Base-by-base conservation (phyloP, 2,329 filamentous ascomycete species). In the Nannizzia gypsea region DNA sequence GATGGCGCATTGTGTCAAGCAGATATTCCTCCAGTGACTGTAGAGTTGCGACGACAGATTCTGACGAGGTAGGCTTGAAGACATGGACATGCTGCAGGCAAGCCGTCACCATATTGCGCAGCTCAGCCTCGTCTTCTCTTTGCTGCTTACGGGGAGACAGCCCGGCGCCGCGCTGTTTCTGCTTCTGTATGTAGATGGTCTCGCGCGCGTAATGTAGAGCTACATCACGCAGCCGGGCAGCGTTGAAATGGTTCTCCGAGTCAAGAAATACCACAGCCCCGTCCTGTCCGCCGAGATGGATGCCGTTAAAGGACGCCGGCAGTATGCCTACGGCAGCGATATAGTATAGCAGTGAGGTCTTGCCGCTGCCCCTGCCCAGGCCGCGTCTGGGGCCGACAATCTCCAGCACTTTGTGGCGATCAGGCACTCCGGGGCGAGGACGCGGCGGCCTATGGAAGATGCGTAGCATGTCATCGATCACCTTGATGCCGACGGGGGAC, bases 341-440 rank as follows among this genome's bases (percentile, higher is more conserved):
- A 61, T 81, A 76, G 70, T 85, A 83, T 38, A 86, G 71, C 0
- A 86, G 67, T 38, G 81, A 78, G 0, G 83, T 81, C 69, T 84
- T 85, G 8, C 83, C 83, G 9, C 76, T 72, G 26, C 76, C 77
- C 2, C 76, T 72, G 26, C 76, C 77, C 2, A 81, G 72, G 11
- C 72, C 72, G 22, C 26, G 26, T n/a, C 48, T 31, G 38, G 73
- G 70, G 57, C 81, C 81, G 20, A 78, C 75, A 52, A 86, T 72
- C 66, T 85, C 82, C 57, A 85, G 64, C 3, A 80, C 72, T 0
- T 78, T 74, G 8, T 67, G 66, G 58, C 66, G 28, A 22, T 52
- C 48, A 31, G 48, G 48, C 8, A 31, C 48, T n/a, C 48, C 48
- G 1, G 22, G 22, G n/a, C 48, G 48, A 52, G 48, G 24, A 26